Evolutionary conservation across 2,329 filamentous ascomycete genomes (phyloP), one percentile per base, ranked within the genome.

Genomic region (Epichloe scottii): DNA sequence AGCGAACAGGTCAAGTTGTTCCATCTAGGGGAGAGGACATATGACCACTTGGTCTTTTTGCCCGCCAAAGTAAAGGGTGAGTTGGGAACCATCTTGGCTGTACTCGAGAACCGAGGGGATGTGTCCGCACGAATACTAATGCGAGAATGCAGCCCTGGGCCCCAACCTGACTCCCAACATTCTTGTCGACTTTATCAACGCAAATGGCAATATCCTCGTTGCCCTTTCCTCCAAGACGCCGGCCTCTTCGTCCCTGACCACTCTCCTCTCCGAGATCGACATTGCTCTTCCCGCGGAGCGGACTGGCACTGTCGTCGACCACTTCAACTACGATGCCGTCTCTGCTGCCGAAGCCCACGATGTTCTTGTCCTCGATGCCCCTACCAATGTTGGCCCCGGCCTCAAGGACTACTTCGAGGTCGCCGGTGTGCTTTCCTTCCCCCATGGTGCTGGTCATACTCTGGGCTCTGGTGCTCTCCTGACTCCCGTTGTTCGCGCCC

Each of bases 141-240:
- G 15, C 10, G 4, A 39, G 19, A 39, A 19, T 44, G 26, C 55
- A 89, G 87, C 88, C 55, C 86, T 96, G 54, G 93, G 93, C 51
- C 89, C 91, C 57, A 83, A 86, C 59, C 73, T 98, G 65, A 91
- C 88, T 3, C 89, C 93, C 49, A 88, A 89, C 65, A 72, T 84
- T 56, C 80, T 98, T 58, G 78, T 97, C 67, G 81, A 97, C 60
- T 98, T 96, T 71, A 73, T 95, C 73, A 93, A 95, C 69, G 82
- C 84, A 52, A 76, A 93, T 53, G 93, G 93, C 67, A 98, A 98
- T 71, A 80, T 98, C 63, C 78, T 98, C 55, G 73, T 97, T 51
- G 82, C 88, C 33, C 82, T 96, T 55, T 89, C 89, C 35, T 82
- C 87, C 57, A 78, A 79, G 51, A 72, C 79, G 46, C 69, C 84